Evolutionary conservation across 2,329 filamentous ascomycete genomes (phyloP).

Genomic region (Dryadomyces quercivorus): DNA sequence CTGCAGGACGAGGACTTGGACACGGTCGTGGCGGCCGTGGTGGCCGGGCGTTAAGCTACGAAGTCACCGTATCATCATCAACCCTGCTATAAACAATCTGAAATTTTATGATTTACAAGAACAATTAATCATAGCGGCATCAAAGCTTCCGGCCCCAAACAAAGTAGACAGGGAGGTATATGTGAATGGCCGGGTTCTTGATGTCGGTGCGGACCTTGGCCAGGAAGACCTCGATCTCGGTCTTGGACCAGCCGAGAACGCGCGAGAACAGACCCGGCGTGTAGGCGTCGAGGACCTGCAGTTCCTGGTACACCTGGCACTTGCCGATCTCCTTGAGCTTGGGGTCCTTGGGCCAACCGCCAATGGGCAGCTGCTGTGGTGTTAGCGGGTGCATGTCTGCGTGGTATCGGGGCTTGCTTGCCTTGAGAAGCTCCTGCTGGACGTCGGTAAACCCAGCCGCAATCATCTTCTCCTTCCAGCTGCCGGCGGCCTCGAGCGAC

Average conservation of each 20-base stretch:
- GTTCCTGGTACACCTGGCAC: neutral
- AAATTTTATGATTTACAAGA: no score
- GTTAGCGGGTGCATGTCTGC: neutral
- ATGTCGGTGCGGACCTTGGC: constrained; percentile 6
- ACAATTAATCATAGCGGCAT: neutral
- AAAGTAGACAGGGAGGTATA: constrained; percentile 6
- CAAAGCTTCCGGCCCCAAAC: neutral
- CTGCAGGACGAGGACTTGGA: constrained; percentile 34
- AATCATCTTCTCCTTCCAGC: constrained; percentile 14
- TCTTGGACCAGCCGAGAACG: constrained; percentile 13
- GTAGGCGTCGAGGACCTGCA: neutral
- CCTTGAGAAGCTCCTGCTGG: constrained; percentile 23
- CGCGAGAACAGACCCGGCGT: constrained; percentile 2
- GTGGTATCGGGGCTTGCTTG: neutral
- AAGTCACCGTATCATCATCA: no score
- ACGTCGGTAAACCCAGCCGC: constrained; percentile 39
- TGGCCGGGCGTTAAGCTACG: neutral
- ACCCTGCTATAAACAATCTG: no score
- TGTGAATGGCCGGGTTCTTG: constrained; percentile 6
- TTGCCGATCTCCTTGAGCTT: constrained; percentile 27
- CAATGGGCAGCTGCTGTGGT: constrained; percentile 25
- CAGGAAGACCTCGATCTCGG: constrained; percentile 6
- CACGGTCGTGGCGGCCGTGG: constrained; percentile 24
- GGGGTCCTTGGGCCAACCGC: constrained; percentile 32
- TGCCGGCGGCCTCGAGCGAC: neutral